A percentile compares a stretch with the other conserved stretches of the same genome.
These are phyloP conservation scores for Boletus pseudopeckii DNA, from an alignment of 768 basidiomycete species.

Conservation along the genomic window DNA sequence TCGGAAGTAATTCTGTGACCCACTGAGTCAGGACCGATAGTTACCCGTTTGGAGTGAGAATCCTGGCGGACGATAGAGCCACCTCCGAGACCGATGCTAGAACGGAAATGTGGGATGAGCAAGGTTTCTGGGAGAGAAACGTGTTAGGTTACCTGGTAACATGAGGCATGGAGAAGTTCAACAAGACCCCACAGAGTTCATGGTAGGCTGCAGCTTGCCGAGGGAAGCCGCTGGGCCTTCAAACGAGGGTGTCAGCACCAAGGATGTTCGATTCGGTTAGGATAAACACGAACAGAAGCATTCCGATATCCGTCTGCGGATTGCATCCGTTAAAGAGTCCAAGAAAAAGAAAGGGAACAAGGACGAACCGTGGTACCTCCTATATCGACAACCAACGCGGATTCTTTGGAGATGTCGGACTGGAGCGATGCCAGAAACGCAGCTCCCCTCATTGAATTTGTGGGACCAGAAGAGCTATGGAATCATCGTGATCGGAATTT, in stretches of 20 bases:
- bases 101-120: conserved; percentile 1
- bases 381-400: conserved; percentile 56
- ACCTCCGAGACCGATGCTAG: conserved; percentile 60
- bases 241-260: conserved; percentile 11
- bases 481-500: conserved; percentile 6
- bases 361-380: conserved; percentile 54
- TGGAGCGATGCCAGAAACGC: conserved; percentile 51
- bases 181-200: conserved; percentile 56
- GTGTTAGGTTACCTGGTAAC: conserved; percentile 35
- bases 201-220: conserved; percentile 60
- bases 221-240: conserved; percentile 53
- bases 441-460: conserved; percentile 70
- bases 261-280: not conserved
- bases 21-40: conserved; percentile 64
- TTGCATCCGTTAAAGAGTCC: conserved; percentile 10
- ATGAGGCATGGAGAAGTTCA: conserved; percentile 61
- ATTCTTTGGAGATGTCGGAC: conserved; percentile 31
- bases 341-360: conserved; percentile 4
- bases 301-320: conserved; percentile 53
- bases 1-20: conserved; percentile 52
- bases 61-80: conserved; percentile 49
- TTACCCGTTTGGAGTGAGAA: conserved; percentile 36
- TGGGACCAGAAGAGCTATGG: conserved; percentile 48
- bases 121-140: not conserved
- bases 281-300: conserved; percentile 39